Percentiles rank a stretch among this genome's conserved stretches.
These are phyloP conservation scores for Alternaria ethzedia DNA, from an alignment of 2,329 filamentous ascomycete genomes.

Conservation along the genomic window DNA sequence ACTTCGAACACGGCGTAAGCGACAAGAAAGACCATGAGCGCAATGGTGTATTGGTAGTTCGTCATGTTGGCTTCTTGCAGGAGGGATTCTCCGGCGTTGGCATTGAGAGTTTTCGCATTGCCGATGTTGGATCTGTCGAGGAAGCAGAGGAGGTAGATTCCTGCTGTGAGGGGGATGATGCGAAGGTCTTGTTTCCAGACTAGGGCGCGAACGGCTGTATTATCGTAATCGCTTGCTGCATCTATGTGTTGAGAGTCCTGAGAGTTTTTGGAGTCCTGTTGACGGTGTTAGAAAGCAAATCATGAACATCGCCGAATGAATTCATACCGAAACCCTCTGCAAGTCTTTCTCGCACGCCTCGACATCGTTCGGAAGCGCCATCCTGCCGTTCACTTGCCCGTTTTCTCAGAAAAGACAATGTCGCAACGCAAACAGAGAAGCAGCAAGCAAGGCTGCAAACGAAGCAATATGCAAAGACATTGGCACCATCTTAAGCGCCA, in stretches of 20 bases:
- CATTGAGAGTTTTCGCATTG: constrained; percentile 65
- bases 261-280: neutral
- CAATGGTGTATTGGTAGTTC: constrained; percentile 58
- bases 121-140: constrained; percentile 72
- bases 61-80: constrained; percentile 68
- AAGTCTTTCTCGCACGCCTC: neutral
- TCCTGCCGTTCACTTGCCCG: neutral
- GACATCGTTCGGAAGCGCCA: neutral
- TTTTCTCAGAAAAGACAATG: neutral
- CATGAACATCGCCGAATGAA: neutral
- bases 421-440: neutral
- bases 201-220: neutral
- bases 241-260: neutral
- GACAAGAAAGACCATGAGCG: constrained; percentile 39
- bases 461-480: neutral
- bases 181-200: constrained; percentile 58
- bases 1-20: constrained; percentile 51
- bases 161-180: constrained; percentile 68
- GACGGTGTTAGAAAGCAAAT: neutral
- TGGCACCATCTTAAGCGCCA: neutral
- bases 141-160: constrained; percentile 69
- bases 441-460: neutral
- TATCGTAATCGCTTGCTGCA: neutral
- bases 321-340: neutral
- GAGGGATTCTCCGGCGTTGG: constrained; percentile 65